Base-by-base conservation (phyloP, 148 eudicot species). In the Cornus controversa region DNA sequence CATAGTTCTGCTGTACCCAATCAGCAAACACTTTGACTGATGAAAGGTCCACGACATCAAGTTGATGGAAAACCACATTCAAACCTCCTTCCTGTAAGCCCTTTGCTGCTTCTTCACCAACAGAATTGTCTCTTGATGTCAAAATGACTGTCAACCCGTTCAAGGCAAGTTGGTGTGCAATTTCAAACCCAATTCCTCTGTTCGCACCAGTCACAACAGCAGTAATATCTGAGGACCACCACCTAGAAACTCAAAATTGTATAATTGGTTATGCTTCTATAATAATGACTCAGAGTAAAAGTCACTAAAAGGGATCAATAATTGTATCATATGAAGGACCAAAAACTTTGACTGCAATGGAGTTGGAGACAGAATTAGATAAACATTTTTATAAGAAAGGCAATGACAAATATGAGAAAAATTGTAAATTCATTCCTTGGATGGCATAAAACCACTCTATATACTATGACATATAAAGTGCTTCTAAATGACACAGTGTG, bases 131-230 rank as follows among this genome's bases (percentile, higher is more conserved):
- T 78, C 98, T 87, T 34, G 98, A 91, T 37, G 98, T 93, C 36
- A 96, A 83, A 67, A 93, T 66, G 27, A 96, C 97, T 8, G 91
- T 91, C 84, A 93, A 27, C 69, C 98, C 98, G 47, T 96, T 93
- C 71, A 77, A 53, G 11, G 97, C 92, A 74, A 95, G 97, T 78
- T 93, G 99, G 68, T 84, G 90, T 27, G 81, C 89, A 77, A 91
- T 93, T 89, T 96, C 99, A 85, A 91, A 93, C 7, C 99, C 99
- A 66, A 96, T 96, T 76, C 99, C 99, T 81, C 99, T 86, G 80
- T 96, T 96, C 58, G 97, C 88, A 50, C 99, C 99, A n/a, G 99
- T 96, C 82, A 96, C 99, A 74, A 93, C 91, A 69, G 91, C 97
- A 82, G 90, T 80, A 64, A 94, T 93, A 53, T 86, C 90, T 37